A percentile compares a stretch with the other conserved stretches of the same genome.
phyloP scores from a whole-genome alignment of 371 early-diverging fungal genomes.

The Umbelopsis sp. region DNA sequence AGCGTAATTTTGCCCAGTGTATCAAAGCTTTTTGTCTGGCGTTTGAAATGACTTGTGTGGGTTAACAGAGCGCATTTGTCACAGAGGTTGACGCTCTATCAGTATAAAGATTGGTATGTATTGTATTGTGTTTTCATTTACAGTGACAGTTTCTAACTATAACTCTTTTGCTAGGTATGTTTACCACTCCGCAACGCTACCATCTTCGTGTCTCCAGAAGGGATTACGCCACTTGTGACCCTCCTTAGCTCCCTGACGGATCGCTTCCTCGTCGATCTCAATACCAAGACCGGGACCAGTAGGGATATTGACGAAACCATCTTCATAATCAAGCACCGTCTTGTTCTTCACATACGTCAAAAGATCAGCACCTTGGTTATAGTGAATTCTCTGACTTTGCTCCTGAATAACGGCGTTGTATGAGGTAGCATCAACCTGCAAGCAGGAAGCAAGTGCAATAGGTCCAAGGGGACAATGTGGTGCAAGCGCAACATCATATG shows the following conservation, averaged over 20 bases:
- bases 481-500: conserved; percentile 19
- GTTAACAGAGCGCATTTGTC: no score
- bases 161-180: background rate
- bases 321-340: conserved; percentile 4
- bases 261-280: conserved; percentile 8
- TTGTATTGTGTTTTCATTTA: no score
- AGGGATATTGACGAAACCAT: conserved; percentile 14
- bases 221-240: conserved; percentile 20
- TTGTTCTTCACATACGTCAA: conserved; percentile 18
- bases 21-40: no score
- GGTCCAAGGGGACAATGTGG: conserved; percentile 21
- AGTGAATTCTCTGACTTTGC: conserved; percentile 17
- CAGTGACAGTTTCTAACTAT: no score
- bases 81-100: no score
- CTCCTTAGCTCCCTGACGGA: background rate
- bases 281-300: conserved; percentile 16
- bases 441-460: conserved; percentile 9
- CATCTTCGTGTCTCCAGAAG: conserved; percentile 19
- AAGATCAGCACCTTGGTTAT: conserved; percentile 16
- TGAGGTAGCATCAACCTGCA: conserved; percentile 15
- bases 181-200: conserved; percentile 19
- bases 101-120: no score
- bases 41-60: no score
- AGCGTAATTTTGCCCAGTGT: no score
- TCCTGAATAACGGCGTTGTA: conserved; percentile 21